Percentiles rank a stretch among this genome's conserved stretches.
phyloP scores from a whole-genome alignment of 306 rosid species.

The Rubus idaeus region DNA sequence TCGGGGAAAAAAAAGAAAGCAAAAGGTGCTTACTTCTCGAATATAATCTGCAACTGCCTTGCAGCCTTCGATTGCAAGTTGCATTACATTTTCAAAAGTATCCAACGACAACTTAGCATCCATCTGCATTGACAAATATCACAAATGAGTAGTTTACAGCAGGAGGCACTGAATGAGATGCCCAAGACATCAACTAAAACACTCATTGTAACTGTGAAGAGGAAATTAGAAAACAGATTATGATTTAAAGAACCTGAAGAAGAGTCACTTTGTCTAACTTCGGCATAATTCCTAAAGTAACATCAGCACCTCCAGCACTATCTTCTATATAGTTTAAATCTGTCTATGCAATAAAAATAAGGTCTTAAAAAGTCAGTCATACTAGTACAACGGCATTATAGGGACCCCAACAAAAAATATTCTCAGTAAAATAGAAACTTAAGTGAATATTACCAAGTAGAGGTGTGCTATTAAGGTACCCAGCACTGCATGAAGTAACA shows the following conservation, averaged over 20 bases:
- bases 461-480: constrained; percentile 84
- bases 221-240: background rate
- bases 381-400: background rate
- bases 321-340: constrained; percentile 93
- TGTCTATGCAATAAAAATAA: constrained; percentile 33
- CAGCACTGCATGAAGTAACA: constrained; percentile 89
- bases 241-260: constrained; percentile 58
- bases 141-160: constrained; percentile 17
- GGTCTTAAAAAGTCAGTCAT: constrained; percentile 10
- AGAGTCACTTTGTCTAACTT: constrained; percentile 86
- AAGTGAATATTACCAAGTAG: constrained; percentile 58
- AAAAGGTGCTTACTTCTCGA: constrained; percentile 52
- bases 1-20: background rate
- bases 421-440: background rate
- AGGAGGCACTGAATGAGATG: background rate
- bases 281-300: constrained; percentile 78
- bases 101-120: constrained; percentile 87
- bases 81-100: constrained; percentile 77
- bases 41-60: constrained; percentile 83
- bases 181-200: background rate
- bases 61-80: constrained; percentile 90
- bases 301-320: constrained; percentile 98
- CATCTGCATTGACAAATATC: constrained; percentile 51
- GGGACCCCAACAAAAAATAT: background rate
- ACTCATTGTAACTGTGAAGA: background rate